These are phyloP conservation scores for Claviceps arundinis DNA, from an alignment of 2,329 filamentous ascomycete species.

Conservation along the genomic window DNA sequence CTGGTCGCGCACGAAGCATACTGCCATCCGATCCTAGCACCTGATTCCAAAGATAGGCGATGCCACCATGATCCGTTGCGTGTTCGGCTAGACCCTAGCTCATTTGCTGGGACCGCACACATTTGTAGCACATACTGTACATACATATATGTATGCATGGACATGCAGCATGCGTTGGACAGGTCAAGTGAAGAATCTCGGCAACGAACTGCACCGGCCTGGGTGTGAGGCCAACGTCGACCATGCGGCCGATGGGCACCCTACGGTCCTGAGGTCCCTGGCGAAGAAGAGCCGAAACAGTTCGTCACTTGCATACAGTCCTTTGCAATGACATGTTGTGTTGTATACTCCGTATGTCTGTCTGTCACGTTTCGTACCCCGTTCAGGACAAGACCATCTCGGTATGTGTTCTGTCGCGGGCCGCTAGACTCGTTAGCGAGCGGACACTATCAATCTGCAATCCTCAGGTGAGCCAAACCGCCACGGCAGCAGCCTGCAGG, in stretches of 20 bases:
- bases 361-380: too few species aligned
- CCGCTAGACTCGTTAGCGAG: slow-evolving; percentile 4
- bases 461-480: not conserved
- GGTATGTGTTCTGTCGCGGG: not conserved
- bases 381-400: not conserved
- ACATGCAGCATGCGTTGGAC: too few species aligned
- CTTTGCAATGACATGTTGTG: too few species aligned
- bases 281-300: not conserved
- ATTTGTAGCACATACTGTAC: not conserved
- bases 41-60: not conserved
- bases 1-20: not conserved
- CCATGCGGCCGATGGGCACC: not conserved
- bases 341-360: too few species aligned
- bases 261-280: not conserved
- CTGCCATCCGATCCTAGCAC: not conserved
- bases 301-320: too few species aligned
- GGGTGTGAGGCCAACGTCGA: not conserved
- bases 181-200: not conserved
- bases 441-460: slow-evolving; percentile 1
- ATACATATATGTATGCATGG: too few species aligned
- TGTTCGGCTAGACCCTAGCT: not conserved
- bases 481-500: not conserved
- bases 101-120: not conserved
- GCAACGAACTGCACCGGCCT: not conserved
- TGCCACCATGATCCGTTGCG: not conserved